Evolutionary conservation across 2,329 filamentous ascomycete species (phyloP), one percentile per base, ranked within the genome.

Genomic region (Xenosphaeropsis pyriputrescens): DNA sequence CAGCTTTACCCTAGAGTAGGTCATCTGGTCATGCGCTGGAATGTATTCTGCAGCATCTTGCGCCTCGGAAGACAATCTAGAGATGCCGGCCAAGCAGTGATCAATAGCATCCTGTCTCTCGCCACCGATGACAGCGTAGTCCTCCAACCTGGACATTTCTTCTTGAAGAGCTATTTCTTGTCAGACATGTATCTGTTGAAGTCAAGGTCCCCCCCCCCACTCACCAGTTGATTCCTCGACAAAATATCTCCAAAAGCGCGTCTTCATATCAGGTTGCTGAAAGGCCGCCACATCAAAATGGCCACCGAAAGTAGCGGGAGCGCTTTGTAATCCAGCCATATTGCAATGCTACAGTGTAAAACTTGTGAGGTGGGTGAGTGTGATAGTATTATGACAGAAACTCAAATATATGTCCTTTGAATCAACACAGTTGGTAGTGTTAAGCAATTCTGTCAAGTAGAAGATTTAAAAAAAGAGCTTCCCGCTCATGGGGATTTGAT

Each of bases 1-100:
- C 22, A 9, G 22, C 8, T 51, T 39, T 59, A 86, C 84, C 62
- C 88, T 77, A 32, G 79, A 73, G 53, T 94, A 96, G 17, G 81
- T 79, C 48, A 84, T 75, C 56, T 91, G 85, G 51, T 96, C 91
- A 54, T 95, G 93, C 6, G 85, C 76, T 2, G 91, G 86, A 13
- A 94, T 74, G 47, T 79, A 85, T 39, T 79, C 77, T 2, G 81
- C 75, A 1, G 84, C 82, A 59, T 95, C 86, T 47, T 84, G 79
- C 30, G 95, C 83, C 49, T 91, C 79, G 45, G 80, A 81, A 1
- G 85, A 86, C 13, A 96, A 68, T 40, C 75, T 73, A 19, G 83
- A 78, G 50, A 96, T 91, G 43, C 75, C 74, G 13, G 81, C 76
- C 12, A 93, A 68, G 47, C 86, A 80, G 50, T 83, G 73, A 47